Evolutionary conservation across 306 rosid species (phyloP).

Genomic region (Quillaja saponaria): DNA sequence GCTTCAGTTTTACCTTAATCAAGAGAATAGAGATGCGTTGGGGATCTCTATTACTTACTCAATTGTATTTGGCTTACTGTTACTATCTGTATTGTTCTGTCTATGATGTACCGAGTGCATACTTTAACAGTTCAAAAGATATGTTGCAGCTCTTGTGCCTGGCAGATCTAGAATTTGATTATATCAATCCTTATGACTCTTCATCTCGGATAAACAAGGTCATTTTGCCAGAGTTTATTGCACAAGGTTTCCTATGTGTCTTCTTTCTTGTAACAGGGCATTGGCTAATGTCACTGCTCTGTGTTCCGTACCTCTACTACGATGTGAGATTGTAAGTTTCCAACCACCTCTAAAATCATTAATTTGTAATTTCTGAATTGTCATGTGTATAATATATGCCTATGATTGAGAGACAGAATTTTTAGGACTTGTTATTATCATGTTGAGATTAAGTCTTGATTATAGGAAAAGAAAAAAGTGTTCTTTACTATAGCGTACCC

Average conservation of each 20-base stretch:
- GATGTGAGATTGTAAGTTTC: conserved; percentile 68
- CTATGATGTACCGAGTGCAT: background rate
- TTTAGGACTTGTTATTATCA: conserved; percentile 11
- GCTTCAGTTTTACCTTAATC: no score
- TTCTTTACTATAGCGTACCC: no score
- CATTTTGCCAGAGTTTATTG: conserved; percentile 68
- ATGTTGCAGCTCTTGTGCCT: conserved; percentile 91
- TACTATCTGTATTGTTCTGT: background rate
- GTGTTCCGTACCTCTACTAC: conserved; percentile 70
- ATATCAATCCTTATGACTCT: conserved; percentile 89
- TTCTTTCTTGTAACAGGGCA: conserved; percentile 74
- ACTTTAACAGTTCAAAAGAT: conserved; percentile 6
- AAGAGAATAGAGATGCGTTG: no score
- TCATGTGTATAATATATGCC: conserved; percentile 14
- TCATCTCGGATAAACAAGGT: conserved; percentile 66
- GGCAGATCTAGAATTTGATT: conserved; percentile 93
- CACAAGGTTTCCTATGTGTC: conserved; percentile 54
- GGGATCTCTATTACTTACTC: no score
- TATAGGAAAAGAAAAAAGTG: no score
- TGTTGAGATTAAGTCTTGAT: no score
- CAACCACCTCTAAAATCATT: conserved; percentile 1
- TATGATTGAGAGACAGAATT: conserved; percentile 1
- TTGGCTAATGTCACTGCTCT: conserved; percentile 74
- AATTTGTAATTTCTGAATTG: conserved; percentile 14
- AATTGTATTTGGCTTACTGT: background rate